Conservation (phyloP, 2,329 filamentous ascomycete species). For the Byssoonygena ceratinophila region DNA sequence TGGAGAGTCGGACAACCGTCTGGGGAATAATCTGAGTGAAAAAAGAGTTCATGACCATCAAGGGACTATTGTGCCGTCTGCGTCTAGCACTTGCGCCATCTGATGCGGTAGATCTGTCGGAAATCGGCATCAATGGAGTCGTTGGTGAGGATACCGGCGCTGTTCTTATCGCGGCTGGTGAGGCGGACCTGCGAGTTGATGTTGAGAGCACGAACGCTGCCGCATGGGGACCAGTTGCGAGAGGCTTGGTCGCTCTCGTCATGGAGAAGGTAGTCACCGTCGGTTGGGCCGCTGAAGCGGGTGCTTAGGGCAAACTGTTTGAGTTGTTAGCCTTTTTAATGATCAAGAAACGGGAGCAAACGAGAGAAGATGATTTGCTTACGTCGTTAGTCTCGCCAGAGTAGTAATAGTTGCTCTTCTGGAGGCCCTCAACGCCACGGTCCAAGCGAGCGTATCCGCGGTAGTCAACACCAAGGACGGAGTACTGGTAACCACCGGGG, state of each 20-base stretch:
- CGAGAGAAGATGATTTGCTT: not conserved
- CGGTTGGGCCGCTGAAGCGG: constrained; percentile 35
- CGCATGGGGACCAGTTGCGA: constrained; percentile 45
- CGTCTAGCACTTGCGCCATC: constrained; percentile 35
- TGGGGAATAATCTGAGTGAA: not conserved
- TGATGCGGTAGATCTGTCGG: constrained; percentile 32
- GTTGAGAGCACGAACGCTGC: constrained; percentile 41
- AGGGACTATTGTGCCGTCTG: not conserved
- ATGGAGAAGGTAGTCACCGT: constrained; percentile 36
- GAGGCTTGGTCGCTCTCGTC: constrained; percentile 38
- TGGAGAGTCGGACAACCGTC: not conserved
- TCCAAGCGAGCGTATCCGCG: constrained; percentile 11
- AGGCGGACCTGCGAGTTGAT: constrained; percentile 45
- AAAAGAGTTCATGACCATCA: not conserved
- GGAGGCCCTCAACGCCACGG: constrained; percentile 4
- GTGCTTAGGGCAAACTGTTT: constrained; percentile 18
- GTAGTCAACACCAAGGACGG: constrained; percentile 13
- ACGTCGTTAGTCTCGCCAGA: constrained; percentile 15
- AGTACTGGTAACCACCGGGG: constrained; percentile 14
- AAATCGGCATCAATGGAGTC: constrained; percentile 42
- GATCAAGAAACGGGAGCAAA: not conserved
- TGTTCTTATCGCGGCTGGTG: constrained; percentile 23
- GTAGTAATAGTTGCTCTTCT: constrained; percentile 15
- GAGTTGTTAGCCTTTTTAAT: not conserved
- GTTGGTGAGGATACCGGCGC: constrained; percentile 37